Conservation (phyloP, 2,329 filamentous ascomycete genomes). For the Pleurostoma richardsiae region DNA sequence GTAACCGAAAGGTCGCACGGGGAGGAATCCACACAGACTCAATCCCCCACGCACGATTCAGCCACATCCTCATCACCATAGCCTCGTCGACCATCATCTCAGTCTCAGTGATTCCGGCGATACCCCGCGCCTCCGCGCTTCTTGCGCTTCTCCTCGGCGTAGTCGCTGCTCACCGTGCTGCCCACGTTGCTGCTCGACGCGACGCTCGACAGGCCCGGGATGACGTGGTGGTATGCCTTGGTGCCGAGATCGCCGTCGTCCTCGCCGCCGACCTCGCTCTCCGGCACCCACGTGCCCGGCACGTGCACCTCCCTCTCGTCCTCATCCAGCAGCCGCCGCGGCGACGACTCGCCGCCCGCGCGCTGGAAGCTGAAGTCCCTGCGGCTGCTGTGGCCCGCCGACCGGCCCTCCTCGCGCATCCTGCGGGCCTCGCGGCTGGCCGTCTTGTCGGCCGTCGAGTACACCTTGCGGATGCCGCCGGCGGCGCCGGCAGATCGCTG, state of each 20-base stretch:
- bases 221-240: slow-evolving; percentile 52
- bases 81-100: too few relatives aligned
- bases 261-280: slow-evolving; percentile 33
- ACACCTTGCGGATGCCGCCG: slow-evolving; percentile 56
- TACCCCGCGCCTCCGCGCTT: slow-evolving; percentile 25
- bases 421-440: slow-evolving; percentile 47
- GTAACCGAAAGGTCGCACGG: too few relatives aligned
- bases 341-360: slow-evolving; percentile 23
- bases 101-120: not conserved
- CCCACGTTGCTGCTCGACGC: slow-evolving; percentile 17
- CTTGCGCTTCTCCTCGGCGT: slow-evolving; percentile 37
- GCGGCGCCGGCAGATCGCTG: not conserved
- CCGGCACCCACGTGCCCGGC: slow-evolving; percentile 22
- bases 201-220: slow-evolving; percentile 41
- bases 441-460: slow-evolving; percentile 53
- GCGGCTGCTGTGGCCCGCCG: slow-evolving; percentile 29
- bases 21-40: too few relatives aligned
- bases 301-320: slow-evolving; percentile 9
- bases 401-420: slow-evolving; percentile 48
- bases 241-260: slow-evolving; percentile 46
- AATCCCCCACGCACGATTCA: too few relatives aligned
- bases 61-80: too few relatives aligned
- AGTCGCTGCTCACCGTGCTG: slow-evolving; percentile 26
- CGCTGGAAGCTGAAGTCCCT: slow-evolving; percentile 52
- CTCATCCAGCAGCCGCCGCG: slow-evolving; percentile 8